phyloP scores from a whole-genome alignment of 345 rosid species.

The Citrus australasica region DNA sequence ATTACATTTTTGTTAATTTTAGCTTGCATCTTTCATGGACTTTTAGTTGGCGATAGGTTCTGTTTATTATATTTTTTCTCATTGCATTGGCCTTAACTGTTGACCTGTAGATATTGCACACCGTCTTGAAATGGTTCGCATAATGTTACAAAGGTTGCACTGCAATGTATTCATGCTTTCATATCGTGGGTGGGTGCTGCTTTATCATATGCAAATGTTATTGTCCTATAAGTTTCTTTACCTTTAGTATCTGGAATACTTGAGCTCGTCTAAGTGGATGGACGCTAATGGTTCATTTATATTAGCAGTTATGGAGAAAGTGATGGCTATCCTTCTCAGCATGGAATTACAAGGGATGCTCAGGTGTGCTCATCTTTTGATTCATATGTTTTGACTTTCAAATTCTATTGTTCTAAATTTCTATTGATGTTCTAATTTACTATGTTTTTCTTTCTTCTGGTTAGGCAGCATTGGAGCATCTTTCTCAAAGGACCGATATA shows the following conservation, averaged over 20 bases:
- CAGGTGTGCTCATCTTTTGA: slow-evolving; percentile 52
- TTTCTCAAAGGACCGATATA: slow-evolving; percentile 78
- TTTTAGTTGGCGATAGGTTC: not conserved
- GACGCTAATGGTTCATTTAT: slow-evolving; percentile 20
- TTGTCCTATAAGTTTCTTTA: slow-evolving; percentile 3
- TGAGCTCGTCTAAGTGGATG: slow-evolving; percentile 9
- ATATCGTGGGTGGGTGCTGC: slow-evolving; percentile 73
- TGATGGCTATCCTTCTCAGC: slow-evolving; percentile 97
- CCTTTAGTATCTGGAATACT: slow-evolving; percentile 5
- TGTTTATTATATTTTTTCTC: slow-evolving; percentile 2
- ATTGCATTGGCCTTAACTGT: slow-evolving; percentile 43
- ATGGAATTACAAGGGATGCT: slow-evolving; percentile 81
- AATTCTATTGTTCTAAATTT: slow-evolving; percentile 10
- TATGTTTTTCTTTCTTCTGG: slow-evolving; percentile 17
- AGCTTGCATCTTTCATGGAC: not conserved
- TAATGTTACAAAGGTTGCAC: slow-evolving; percentile 81
- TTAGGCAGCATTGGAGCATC: slow-evolving; percentile 98
- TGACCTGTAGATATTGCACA: slow-evolving; percentile 83
- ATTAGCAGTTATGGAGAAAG: slow-evolving; percentile 81
- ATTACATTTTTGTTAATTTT: not conserved
- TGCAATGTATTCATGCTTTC: slow-evolving; percentile 99
- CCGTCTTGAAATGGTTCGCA: slow-evolving; percentile 90
- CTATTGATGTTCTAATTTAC: slow-evolving; percentile 5
- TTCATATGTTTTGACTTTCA: slow-evolving; percentile 4
- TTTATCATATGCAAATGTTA: slow-evolving; percentile 8